Conservation (phyloP, 768 basidiomycete genomes). For the Naganishia randhawae region DNA sequence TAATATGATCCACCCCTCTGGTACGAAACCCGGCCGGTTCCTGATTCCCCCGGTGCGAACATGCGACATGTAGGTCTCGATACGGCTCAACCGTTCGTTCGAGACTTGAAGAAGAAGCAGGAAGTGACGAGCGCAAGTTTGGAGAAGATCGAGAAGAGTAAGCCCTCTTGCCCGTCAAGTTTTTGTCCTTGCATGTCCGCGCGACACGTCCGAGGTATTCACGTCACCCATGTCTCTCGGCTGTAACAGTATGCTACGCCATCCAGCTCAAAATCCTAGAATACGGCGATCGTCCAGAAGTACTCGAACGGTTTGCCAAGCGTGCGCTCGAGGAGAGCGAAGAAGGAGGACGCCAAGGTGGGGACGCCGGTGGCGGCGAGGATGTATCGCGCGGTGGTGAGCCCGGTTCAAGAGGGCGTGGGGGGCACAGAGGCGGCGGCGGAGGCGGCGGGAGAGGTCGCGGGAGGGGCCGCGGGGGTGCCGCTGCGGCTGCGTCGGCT, state of each 20-base stretch:
- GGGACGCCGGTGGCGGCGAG: constrained; percentile 3
- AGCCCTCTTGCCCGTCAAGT: constrained; percentile 38
- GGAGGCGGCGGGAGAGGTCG: constrained; percentile 3
- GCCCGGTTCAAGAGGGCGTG: neutral
- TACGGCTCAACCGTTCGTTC: constrained; percentile 56
- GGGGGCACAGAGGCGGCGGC: constrained; percentile 2
- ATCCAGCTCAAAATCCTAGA: constrained; percentile 45
- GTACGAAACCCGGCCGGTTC: neutral
- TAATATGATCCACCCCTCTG: neutral
- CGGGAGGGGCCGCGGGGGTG: constrained; percentile 21
- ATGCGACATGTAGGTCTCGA: constrained; percentile 51
- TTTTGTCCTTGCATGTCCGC: too few species aligned
- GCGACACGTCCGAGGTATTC: too few species aligned
- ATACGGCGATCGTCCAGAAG: constrained; percentile 48
- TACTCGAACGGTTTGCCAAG: constrained; percentile 45
- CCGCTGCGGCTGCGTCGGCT: constrained; percentile 9
- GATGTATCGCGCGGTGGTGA: neutral
- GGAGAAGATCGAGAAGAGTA: constrained; percentile 90
- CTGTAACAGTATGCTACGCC: constrained; percentile 45
- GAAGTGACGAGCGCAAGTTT: constrained; percentile 78
- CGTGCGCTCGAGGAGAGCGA: constrained; percentile 45
- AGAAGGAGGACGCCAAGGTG: neutral
- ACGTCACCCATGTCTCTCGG: too few species aligned
- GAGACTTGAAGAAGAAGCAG: constrained; percentile 81
- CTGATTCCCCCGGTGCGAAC: neutral